Conservation (phyloP, 371 early-diverging fungal genomes). For the Actinomortierella ambigua region DNA sequence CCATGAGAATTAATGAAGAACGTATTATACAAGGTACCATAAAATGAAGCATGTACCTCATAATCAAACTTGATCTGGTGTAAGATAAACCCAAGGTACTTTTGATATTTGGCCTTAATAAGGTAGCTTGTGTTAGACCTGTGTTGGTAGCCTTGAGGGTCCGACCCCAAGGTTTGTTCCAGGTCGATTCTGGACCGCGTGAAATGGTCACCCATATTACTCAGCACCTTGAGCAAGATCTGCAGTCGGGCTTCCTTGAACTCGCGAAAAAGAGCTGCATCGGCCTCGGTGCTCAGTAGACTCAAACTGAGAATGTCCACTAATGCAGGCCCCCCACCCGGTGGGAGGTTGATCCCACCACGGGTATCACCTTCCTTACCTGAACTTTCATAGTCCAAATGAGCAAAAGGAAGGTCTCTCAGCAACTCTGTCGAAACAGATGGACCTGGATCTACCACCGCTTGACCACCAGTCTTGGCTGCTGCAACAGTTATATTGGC, state of each 20-base stretch:
- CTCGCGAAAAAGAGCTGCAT: slow-evolving; percentile 11
- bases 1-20: too few relatives aligned
- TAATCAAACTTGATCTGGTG: slow-evolving; percentile 26
- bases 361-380: too few relatives aligned
- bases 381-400: slow-evolving; percentile 5
- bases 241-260: slow-evolving; percentile 25
- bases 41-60: slow-evolving; percentile 19
- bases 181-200: too few relatives aligned
- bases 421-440: slow-evolving; percentile 6
- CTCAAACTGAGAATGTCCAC: slow-evolving; percentile 5
- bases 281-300: slow-evolving; percentile 8
- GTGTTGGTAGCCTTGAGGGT: not conserved
- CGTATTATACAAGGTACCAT: too few relatives aligned
- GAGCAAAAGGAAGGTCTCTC: slow-evolving; percentile 21
- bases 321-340: too few relatives aligned
- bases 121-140: slow-evolving; percentile 7
- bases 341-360: too few relatives aligned
- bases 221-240: slow-evolving; percentile 18
- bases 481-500: too few relatives aligned
- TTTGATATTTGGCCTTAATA: slow-evolving; percentile 16
- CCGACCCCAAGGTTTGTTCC: too few relatives aligned
- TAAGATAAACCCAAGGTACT: slow-evolving; percentile 14
- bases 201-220: slow-evolving; percentile 37
- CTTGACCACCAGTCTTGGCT: too few relatives aligned
- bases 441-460: too few relatives aligned